Conservation (phyloP, 805 yeast species). For the Saccharomycopsis olivae region DNA sequence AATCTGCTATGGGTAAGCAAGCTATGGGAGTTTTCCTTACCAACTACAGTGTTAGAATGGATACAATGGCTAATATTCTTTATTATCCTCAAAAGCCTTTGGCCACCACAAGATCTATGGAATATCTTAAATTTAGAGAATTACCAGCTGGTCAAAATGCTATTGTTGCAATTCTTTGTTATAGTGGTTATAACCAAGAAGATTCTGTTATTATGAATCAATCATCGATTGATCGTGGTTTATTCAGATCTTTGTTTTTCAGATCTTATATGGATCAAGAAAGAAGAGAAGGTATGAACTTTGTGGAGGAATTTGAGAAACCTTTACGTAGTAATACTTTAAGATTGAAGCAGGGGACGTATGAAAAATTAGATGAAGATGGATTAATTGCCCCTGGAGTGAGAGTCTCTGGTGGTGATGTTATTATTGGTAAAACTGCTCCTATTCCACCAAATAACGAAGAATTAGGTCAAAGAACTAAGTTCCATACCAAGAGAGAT, state of each 20-base stretch:
- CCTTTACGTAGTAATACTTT: conserved; percentile 92
- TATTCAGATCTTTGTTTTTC: conserved; percentile 91
- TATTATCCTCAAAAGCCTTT: conserved; percentile 97
- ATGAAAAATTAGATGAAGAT: conserved; percentile 96
- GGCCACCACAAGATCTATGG: conserved; percentile 98
- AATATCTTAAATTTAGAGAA: conserved; percentile 91
- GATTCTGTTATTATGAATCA: conserved; percentile 99
- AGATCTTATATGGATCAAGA: conserved; percentile 98
- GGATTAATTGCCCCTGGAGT: conserved; percentile 98
- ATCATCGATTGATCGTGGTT: conserved; percentile 91
- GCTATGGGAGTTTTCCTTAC: conserved; percentile 99
- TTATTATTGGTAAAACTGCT: conserved; percentile 96
- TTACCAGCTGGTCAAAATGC: conserved; percentile 99
- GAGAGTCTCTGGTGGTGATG: conserved; percentile 97
- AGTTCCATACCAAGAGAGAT: conserved; percentile 96
- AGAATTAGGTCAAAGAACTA: conserved; percentile 97
- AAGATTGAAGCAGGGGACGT: conserved; percentile 94
- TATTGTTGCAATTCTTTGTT: conserved; percentile 95
- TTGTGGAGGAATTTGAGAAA: conserved; percentile 94
- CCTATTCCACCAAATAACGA: conserved; percentile 99
- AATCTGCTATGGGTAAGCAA: conserved; percentile 99
- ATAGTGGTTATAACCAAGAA: conserved; percentile 98
- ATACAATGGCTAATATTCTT: conserved; percentile 96
- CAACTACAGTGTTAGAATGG: conserved; percentile 95
- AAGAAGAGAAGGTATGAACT: conserved; percentile 96